Base-by-base conservation (phyloP, 805 yeast species). In the Candida verbasci region DNA sequence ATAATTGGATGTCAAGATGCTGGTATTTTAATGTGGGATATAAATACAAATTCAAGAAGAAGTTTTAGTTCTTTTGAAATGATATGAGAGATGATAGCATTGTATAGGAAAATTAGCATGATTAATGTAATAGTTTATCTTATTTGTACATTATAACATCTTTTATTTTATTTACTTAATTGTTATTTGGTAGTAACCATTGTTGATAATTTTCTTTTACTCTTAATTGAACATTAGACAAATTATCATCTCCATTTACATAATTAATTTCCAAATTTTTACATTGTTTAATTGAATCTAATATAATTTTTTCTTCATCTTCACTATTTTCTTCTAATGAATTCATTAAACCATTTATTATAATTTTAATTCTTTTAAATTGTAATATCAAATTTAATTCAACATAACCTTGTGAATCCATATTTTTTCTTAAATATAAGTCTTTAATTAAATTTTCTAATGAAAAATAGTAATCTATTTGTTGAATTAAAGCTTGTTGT, bases 391-490 rank as follows among this genome's bases (percentile, higher is more conserved):
- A 70, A 5, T 58, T 53, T 40, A 87, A 59, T 23, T 80, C 77
- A 37, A 88, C 72, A 70, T 81, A 80, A 17, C 96, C 96, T 41
- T 77, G 70, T 31, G 72, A 50, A 58, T 81, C 76, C 94, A 91
- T 85, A 51, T 84, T 85, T 46, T 78, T 74, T 60, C 96, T 78
- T 61, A 93, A 70, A 56, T 65, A 91, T 35, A 81, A 66, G 63
- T 93, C 98, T 62, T 87, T 85, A 49, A 82, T 69, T 61, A 93
- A 71, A 61, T 93, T 93, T 50, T 87, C 95, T 34, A 80, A 70
- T 21, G 94, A 82, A 65, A 93, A 85, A 61, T 93, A 93, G 68
- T 93, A 93, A 55, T 86, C 93, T 35, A 91, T 68, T 68, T 89
- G 97, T 41, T 63, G 58, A 35, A 55, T 56, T 47, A 67, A 67